Evolutionary conservation across 78 protist species (phyloP).

Genomic region (Thecamonas trahens): DNA sequence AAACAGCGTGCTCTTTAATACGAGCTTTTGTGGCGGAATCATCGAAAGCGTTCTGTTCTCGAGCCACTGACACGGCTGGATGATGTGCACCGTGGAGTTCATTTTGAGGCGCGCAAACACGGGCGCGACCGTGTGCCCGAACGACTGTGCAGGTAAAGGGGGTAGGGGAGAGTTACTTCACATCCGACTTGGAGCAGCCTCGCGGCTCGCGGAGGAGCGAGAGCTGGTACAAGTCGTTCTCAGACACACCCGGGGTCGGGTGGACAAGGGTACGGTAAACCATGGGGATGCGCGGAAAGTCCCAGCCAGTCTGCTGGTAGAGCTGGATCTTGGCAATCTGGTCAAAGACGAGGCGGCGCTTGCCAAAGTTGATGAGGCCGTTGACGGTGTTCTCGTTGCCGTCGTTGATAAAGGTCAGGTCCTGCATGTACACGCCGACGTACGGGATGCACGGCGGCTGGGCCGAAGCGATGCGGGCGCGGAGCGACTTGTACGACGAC

Average conservation of each 20-base stretch:
- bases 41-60: no score
- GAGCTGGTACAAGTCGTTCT: neutral
- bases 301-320: conserved; percentile 43
- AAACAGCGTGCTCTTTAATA: no score
- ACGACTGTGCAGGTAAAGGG: no score
- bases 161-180: no score
- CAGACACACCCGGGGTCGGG: no score
- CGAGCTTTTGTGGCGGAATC: no score
- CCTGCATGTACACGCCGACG: conserved; percentile 49
- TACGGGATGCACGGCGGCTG: neutral
- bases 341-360: conserved; percentile 31
- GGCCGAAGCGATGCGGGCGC: neutral
- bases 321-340: conserved; percentile 37
- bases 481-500: conserved; percentile 2
- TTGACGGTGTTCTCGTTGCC: conserved; percentile 49
- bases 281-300: conserved; percentile 16
- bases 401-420: conserved; percentile 61
- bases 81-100: no score
- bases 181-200: neutral
- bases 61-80: no score
- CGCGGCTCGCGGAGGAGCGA: neutral
- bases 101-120: no score
- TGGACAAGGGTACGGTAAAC: neutral
- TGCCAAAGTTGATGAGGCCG: conserved; percentile 49
- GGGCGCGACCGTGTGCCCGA: no score